Percentiles rank a stretch among this genome's conserved stretches.
phyloP scores from a whole-genome alignment of 257 asterid species.

The Przewalskia tangutica region DNA sequence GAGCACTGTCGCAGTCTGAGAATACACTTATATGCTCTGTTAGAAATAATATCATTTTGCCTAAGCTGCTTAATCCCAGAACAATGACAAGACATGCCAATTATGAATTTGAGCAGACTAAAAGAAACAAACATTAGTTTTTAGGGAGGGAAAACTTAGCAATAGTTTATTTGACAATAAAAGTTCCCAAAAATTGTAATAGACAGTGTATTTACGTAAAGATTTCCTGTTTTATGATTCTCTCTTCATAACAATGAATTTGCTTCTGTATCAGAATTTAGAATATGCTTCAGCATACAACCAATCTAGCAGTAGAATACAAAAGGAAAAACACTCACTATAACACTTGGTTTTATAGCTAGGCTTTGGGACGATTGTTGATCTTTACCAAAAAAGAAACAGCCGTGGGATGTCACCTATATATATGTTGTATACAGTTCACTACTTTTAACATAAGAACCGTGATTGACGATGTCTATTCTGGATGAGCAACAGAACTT shows the following conservation, averaged over 20 bases:
- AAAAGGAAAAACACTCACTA: neutral
- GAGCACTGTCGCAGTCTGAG: slow-evolving; percentile 53
- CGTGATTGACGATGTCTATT: neutral
- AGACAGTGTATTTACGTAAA: neutral
- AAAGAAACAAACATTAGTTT: neutral
- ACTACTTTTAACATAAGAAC: neutral
- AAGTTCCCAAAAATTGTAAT: neutral
- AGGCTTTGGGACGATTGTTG: neutral
- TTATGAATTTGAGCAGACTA: slow-evolving; percentile 34
- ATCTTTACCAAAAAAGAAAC: neutral
- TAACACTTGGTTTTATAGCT: neutral
- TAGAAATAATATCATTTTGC: slow-evolving; percentile 49
- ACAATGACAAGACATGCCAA: slow-evolving; percentile 58
- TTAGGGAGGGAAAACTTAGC: neutral
- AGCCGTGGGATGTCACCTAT: neutral
- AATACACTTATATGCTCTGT: slow-evolving; percentile 50
- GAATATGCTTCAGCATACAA: neutral
- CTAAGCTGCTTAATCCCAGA: slow-evolving; percentile 50
- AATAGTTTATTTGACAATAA: neutral
- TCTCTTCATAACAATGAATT: neutral
- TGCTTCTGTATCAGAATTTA: neutral
- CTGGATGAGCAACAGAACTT: neutral
- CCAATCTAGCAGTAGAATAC: neutral
- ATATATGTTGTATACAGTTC: neutral
- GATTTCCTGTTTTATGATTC: neutral